Evolutionary conservation across 2,329 filamentous ascomycete species (phyloP).

Genomic region (Apiospora phragmitis): DNA sequence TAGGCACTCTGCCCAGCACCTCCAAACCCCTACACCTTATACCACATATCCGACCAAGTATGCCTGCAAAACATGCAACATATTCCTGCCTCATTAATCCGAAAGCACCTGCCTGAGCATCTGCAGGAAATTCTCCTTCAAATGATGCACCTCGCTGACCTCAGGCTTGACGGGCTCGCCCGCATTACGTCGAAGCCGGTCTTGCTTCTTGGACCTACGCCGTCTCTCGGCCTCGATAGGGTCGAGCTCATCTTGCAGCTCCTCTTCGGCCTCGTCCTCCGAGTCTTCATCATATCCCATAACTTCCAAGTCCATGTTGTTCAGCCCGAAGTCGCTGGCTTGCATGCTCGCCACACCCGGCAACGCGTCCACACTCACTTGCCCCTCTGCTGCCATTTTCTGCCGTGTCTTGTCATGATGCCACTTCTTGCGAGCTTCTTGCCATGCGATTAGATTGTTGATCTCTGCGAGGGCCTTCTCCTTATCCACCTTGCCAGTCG

Average conservation of each 20-base stretch:
- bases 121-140: constrained; percentile 75
- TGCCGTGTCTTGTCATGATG: constrained; percentile 96
- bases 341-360: constrained; percentile 63
- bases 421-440: constrained; percentile 95
- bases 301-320: constrained; percentile 83
- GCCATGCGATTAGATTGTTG: constrained; percentile 85
- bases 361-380: constrained; percentile 47
- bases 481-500: constrained; percentile 68
- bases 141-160: constrained; percentile 76
- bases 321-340: constrained; percentile 84
- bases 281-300: constrained; percentile 77
- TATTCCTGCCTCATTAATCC: constrained; percentile 45
- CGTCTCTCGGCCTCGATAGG: constrained; percentile 86
- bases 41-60: not conserved
- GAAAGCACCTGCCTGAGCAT: constrained; percentile 84
- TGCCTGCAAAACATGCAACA: not conserved
- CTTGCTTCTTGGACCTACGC: constrained; percentile 73
- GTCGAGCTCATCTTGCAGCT: constrained; percentile 76
- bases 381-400: constrained; percentile 92
- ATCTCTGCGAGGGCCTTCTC: constrained; percentile 76
- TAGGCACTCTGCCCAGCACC: not conserved
- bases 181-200: constrained; percentile 75
- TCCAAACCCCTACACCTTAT: not conserved
- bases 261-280: constrained; percentile 66
- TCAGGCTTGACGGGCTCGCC: constrained; percentile 82